Evolutionary conservation across 768 basidiomycete species (phyloP), one percentile per base, ranked within the genome.

Genomic region (Pleurotus platypus): DNA sequence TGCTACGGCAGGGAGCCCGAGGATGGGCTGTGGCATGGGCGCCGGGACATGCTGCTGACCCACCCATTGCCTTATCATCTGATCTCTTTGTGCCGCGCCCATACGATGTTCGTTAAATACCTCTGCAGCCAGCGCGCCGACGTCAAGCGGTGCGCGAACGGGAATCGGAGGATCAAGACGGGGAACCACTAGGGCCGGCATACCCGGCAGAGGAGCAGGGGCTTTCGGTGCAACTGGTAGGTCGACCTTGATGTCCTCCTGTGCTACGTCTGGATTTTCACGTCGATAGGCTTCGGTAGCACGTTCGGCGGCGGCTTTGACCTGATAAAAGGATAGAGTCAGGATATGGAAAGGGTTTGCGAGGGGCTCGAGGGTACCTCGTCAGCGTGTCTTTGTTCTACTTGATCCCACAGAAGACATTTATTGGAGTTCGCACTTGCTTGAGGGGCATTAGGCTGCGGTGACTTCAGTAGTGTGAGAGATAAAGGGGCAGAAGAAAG

Each of bases 371-470:
- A 18, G 58, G 71, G 22, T 55, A 86, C 90, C 75, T 92, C 89
- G 51, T 83, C 76, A 3, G 75, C 79, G 63, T 89, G 87, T 35
- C 87, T 76, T 51, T 78, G 70, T 53, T 90, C 88, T 0, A 85
- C 78, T 1, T 74, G 61, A 57, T 92, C 90, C 86, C 86, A 92
- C 3, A 92, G 70, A 3, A 72, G 65, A 56, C 90, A 93, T 66
- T 86, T 85, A 0, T 65, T 70, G 9, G 73, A 64, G 5, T 58
- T 59, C 11, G 57, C 61, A 69, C 73, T 65, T 20, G 67, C 16
- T 12, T 42, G 51, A n/a, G 61, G 49, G 4, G 55, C 45, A 16
- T 42, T 4, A 7, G 58, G 26, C 45, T 57, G 35, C 47, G 13
- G 43, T 46, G 24, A 24, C 22, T 18, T 24, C 22, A 15, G n/a